Evolutionary conservation across 2,329 filamentous ascomycete genomes (phyloP), one percentile per base, ranked within the genome.

Genomic region (Dryadomyces quercus-mongolicae): DNA sequence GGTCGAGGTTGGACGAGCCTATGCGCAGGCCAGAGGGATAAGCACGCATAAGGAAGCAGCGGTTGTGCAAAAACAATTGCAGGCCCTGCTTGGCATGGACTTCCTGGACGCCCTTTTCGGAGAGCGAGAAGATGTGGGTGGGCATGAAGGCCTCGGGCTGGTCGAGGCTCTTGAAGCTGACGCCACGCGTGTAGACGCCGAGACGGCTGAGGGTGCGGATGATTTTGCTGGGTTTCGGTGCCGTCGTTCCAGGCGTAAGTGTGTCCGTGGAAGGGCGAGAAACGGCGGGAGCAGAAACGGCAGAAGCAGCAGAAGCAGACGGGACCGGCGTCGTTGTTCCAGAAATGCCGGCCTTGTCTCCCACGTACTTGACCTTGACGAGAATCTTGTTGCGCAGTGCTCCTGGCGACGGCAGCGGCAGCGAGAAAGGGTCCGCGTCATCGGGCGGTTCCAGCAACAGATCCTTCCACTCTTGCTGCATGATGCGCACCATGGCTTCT

Each of bases 401-500:
- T 6, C 75, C 80, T 0, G 91, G 88, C 12, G 85, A 72, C 0
- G 87, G 85, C 1, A 93, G 76, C 13, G 6, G 66, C 62, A 15
- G 69, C 66, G 12, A 71, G 42, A n/a, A n/a, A 9, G n/a, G 68
- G 0, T 81, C 72, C 18, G 67, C 64, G 7, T 65, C 78, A 52
- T 70, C 72, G 21, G 51, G 46, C 21, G 70, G 66, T 1, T 84
- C 75, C 2, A 95, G 73, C 9, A 97, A 73, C 56, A 84, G 74
- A 1, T 76, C 84, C n/a, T 75, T 75, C 88, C 90, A 98, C 25
- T 81, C 81, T 57, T 94, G 81, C 58, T 83, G 77, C 82, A 98
- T 96, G 63, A 97, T 95, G 57, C 86, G 77, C 5, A 95, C 90
- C 88, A 97, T 96, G 55, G 85, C 77, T 59, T 86, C 79, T 67